Evolutionary conservation across 2,329 filamentous ascomycete genomes (phyloP), one percentile per base, ranked within the genome.

Genomic region (Juglanconis juglandina): DNA sequence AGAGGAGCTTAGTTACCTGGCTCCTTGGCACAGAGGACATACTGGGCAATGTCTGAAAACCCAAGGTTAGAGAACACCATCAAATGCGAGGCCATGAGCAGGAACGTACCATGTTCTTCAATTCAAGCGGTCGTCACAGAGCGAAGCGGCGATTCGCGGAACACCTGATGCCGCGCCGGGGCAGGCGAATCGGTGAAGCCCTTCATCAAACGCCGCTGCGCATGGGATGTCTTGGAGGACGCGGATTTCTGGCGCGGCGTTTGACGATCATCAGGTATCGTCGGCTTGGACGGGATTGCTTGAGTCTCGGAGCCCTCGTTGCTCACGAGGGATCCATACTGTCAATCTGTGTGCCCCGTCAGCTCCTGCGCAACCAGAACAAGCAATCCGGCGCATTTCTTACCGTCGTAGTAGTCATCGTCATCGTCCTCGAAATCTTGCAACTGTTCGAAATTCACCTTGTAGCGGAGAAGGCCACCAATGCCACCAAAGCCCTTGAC

Each of bases 391-490:
- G 10, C 24, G n/a, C n/a, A 30, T 3, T 30, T 65, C 74, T 70
- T 69, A 81, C 81, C 83, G 77, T 86, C 84, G 79, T 94, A 92
- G 82, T 96, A 97, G 78, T 94, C 94, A 75, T 98, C 94, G 77
- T 93, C 90, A 75, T 95, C 90, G 76, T 96, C 93, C 72, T 90
- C 87, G 72, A 90, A 84, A 76, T 98, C 95, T 77, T 89, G 90
- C 77, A 99, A 85, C 79, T 99, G 96, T 80, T 99, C 96, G 80
- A 99, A 99, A 83, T 99, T 99, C 83, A 99, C 92, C 83, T 97
- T 97, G 87, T 99, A 99, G 69, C 95, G 92, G 74, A 99, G 87
- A 72, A 99, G 89, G 66, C 94, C 94, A 68, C 95, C 95, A 70
- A 99, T 96, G 73, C 95, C 95, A 88, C 95, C 95, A 73, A 99